Base-by-base conservation (phyloP, 306 rosid genomes). In the Astragalus glycyphyllos region DNA sequence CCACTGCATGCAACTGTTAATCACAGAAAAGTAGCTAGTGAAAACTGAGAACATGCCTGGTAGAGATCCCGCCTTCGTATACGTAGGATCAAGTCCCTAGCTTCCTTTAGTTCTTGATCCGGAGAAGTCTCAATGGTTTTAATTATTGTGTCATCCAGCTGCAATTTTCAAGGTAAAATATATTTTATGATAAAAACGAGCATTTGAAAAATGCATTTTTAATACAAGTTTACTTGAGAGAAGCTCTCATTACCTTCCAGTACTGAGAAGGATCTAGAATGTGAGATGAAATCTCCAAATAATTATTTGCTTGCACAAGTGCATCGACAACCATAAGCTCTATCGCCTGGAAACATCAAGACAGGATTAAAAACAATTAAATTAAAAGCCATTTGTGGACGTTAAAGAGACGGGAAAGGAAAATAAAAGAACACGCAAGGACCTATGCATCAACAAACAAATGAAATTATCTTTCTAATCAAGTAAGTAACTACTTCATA, bases 271-370 rank as follows among this genome's bases (percentile, higher is more conserved):
- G 96, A 58, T 88, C 79, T 23, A 66, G 76, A 76, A 90, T 86
- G 81, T 51, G 77, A 58, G 94, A 87, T 12, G 97, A 75, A 74
- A 94, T 86, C 57, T 77, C 82, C 69, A 94, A 78, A 72, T 78
- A 89, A 79, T 65, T 76, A 65, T 90, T 89, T 57, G 98, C 94
- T 68, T 84, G 80, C 77, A 88, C 55, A 61, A 94, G 78, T 65
- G 96, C 96, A 84, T 94, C 98, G 53, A 84, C 88, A 63, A 87
- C 66, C 97, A 94, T 94, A 64, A 94, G 97, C 87, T 94, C 98
- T 67, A 90, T 80, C 49, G 96, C 97, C 98, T 90, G 82, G 74
- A 73, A 70, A 77, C 61, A 77, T 17, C 56, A 63, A 70, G 16
- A 84, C 16, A 46, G 17, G 53, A 63, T 66, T 16, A 46, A 70